A percentile compares a stretch with the other conserved stretches of the same genome.
Evolutionary conservation across 305 asterid species (phyloP).

Genomic region (Plantago coronopus): DNA sequence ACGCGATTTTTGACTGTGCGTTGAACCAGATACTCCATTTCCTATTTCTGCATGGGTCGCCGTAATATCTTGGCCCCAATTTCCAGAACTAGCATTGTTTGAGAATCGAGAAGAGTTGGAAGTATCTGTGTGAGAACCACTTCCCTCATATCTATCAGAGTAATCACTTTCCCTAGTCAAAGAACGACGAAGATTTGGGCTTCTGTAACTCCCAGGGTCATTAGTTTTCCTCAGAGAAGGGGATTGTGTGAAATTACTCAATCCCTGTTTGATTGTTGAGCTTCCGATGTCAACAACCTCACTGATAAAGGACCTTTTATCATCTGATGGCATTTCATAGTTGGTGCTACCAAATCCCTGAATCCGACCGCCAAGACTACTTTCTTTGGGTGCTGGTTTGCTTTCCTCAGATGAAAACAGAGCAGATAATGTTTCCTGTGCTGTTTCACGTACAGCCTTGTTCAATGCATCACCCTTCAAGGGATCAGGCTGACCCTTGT

Average conservation of each 20-base stretch:
- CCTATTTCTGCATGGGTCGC: conserved; percentile 50
- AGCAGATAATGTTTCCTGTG: conserved; percentile 89
- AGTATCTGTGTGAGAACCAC: conserved; percentile 39
- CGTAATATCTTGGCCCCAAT: conserved; percentile 61
- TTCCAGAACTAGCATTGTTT: conserved; percentile 56
- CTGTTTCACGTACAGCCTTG: conserved; percentile 95
- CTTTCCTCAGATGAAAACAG: conserved; percentile 75
- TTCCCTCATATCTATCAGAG: conserved; percentile 57
- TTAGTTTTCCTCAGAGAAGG: conserved; percentile 59
- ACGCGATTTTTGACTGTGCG: conserved; percentile 59
- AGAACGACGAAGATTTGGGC: conserved; percentile 86
- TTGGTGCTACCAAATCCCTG: conserved; percentile 89
- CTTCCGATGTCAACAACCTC: conserved; percentile 95
- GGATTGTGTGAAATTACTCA: conserved; percentile 68
- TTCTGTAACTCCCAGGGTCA: conserved; percentile 71
- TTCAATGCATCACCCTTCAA: conserved; percentile 89
- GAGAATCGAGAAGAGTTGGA: conserved; percentile 50
- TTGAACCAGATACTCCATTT: conserved; percentile 39
- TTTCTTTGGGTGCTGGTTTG: conserved; percentile 61
- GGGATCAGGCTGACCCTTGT: conserved; percentile 91
- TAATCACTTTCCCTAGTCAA: conserved; percentile 63
- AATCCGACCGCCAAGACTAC: conserved; percentile 74
- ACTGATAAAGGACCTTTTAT: conserved; percentile 79
- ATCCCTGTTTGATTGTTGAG: conserved; percentile 85
- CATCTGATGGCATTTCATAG: conserved; percentile 68